These are phyloP conservation scores for Pestalotiopsis sp. DNA, from an alignment of 2,329 filamentous ascomycete species.

Conservation along the genomic window DNA sequence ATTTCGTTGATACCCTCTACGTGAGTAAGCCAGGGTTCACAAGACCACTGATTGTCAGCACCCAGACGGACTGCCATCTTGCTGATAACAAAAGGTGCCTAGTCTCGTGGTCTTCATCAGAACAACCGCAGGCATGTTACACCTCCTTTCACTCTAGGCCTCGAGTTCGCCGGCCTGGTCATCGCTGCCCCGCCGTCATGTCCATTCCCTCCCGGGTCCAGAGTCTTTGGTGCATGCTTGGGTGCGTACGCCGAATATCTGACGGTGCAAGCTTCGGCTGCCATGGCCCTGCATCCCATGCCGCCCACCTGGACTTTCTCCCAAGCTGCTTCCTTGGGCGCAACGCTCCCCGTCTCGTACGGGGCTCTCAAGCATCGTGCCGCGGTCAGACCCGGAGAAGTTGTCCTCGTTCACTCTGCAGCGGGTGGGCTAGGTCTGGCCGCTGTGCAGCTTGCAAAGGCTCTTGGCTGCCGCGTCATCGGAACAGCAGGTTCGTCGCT, in stretches of 20 bases:
- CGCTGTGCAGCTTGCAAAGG: slow-evolving; percentile 57
- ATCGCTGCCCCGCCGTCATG: slow-evolving; percentile 36
- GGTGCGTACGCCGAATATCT: slow-evolving; percentile 58
- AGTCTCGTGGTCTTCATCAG: slow-evolving; percentile 59
- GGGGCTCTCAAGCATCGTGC: slow-evolving; percentile 48
- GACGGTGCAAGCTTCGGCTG: slow-evolving; percentile 30
- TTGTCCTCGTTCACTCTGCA: slow-evolving; percentile 56
- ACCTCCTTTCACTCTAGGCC: slow-evolving; percentile 61
- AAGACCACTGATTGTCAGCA: too few relatives aligned
- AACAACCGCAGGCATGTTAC: slow-evolving; percentile 59
- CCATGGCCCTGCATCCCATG: slow-evolving; percentile 39
- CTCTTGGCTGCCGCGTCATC: slow-evolving; percentile 54
- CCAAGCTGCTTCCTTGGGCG: slow-evolving; percentile 55
- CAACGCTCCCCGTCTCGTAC: slow-evolving; percentile 56
- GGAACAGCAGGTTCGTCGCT: slow-evolving; percentile 49
- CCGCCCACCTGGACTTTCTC: slow-evolving; percentile 47
- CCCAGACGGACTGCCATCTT: too few relatives aligned
- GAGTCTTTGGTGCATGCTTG: slow-evolving; percentile 54
- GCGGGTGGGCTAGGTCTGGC: slow-evolving; percentile 58
- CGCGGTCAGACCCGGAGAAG: slow-evolving; percentile 45
- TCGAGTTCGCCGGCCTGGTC: slow-evolving; percentile 62
- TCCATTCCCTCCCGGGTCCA: slow-evolving; percentile 46
- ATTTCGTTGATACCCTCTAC: slow-evolving; percentile 64
- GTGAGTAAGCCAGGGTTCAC: slow-evolving; percentile 23
- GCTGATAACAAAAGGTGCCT: not conserved